These are phyloP conservation scores for Aspergillus funiculosus DNA, from an alignment of 495 filamentous ascomycete species.

Conservation along the genomic window DNA sequence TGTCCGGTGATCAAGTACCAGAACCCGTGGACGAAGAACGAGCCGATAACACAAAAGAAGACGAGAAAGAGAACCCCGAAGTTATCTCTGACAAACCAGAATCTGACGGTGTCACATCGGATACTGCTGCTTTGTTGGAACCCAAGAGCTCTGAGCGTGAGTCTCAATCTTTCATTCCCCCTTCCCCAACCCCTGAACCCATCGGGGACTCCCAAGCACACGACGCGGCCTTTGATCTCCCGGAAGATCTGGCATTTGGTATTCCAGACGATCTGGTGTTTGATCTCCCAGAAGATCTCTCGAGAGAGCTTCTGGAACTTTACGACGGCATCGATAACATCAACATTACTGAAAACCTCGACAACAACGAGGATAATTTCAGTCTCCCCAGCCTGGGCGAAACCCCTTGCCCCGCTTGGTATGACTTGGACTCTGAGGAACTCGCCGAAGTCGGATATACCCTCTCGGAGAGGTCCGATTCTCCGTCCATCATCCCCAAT, in stretches of 20 bases:
- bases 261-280: neutral
- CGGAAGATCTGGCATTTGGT: neutral
- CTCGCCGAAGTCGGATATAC: neutral
- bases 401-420: neutral
- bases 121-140: slow-evolving; percentile 9
- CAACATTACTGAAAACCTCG: neutral
- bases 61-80: slow-evolving; percentile 7
- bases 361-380: neutral
- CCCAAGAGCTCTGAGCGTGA: slow-evolving; percentile 14
- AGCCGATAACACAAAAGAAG: neutral
- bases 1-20: slow-evolving; percentile 3
- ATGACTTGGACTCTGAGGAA: neutral
- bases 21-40: neutral
- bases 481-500: neutral
- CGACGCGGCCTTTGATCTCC: no score
- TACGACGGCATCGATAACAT: no score
- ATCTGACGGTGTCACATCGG: neutral
- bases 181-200: neutral
- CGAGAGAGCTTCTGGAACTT: no score
- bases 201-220: neutral
- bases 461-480: neutral
- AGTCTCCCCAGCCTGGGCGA: slow-evolving; percentile 3
- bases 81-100: neutral
- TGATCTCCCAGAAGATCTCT: neutral
- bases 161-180: neutral